These are phyloP conservation scores for Aspergillus hancockii DNA, from an alignment of 495 filamentous ascomycete genomes.

Conservation along the genomic window DNA sequence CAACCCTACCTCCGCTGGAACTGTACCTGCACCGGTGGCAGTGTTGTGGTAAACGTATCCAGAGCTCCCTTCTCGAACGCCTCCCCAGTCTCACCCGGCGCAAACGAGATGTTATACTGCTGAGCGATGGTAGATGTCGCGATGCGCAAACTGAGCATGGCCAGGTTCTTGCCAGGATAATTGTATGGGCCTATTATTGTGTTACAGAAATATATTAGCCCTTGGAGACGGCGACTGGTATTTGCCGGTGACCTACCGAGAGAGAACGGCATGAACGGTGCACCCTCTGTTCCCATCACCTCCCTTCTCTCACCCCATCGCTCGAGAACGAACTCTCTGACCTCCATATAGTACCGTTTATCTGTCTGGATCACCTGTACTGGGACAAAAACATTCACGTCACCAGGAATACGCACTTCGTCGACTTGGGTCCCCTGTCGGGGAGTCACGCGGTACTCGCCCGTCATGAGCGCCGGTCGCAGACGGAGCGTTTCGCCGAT, in stretches of 20 bases:
- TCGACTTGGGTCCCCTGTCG: slow-evolving; percentile 46
- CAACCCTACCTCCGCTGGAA: slow-evolving; percentile 3
- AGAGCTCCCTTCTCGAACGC: slow-evolving; percentile 12
- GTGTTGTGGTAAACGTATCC: slow-evolving; percentile 19
- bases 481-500: slow-evolving; percentile 55
- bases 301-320: slow-evolving; percentile 48
- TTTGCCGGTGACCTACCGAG: slow-evolving; percentile 27
- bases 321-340: slow-evolving; percentile 54
- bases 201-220: not conserved
- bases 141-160: slow-evolving; percentile 25
- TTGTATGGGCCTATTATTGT: slow-evolving; percentile 21
- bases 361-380: slow-evolving; percentile 35
- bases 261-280: slow-evolving; percentile 53
- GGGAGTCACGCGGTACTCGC: slow-evolving; percentile 41
- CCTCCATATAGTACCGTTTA: slow-evolving; percentile 32
- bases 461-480: slow-evolving; percentile 42
- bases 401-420: slow-evolving; percentile 45
- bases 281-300: slow-evolving; percentile 45
- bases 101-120: slow-evolving; percentile 24
- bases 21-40: slow-evolving; percentile 14
- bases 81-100: slow-evolving; percentile 21
- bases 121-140: slow-evolving; percentile 17
- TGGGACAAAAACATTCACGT: slow-evolving; percentile 37
- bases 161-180: slow-evolving; percentile 30
- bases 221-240: not conserved